Base-by-base conservation (phyloP, 2,329 filamentous ascomycete genomes). In the Fusarium oligoseptatum region DNA sequence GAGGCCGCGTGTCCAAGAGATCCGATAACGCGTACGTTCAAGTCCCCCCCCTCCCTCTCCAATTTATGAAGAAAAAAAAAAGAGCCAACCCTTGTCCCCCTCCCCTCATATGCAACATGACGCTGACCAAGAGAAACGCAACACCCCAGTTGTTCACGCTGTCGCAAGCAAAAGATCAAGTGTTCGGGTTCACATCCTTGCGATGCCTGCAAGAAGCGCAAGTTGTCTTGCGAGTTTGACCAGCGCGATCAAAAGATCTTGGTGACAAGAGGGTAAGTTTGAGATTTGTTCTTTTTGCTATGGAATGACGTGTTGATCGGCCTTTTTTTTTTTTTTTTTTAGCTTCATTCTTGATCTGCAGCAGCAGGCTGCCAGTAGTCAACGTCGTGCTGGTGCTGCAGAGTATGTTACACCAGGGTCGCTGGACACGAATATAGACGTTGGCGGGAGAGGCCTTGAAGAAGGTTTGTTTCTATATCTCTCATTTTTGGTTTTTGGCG, bases 211-310 rank as follows among this genome's bases (percentile, higher is more conserved):
- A 79, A 77, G 32, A 80, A 80, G 64, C 80, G 81, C 32, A 80
- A 80, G 41, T 63, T 82, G 5, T 72, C 78, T 0, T 82, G 81
- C 63, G 76, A 82, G 29, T 82, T 82, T 73, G 80, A 82, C 48
- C 84, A 86, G 43, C 81, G 82, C n/a, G 84, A 86, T 41, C 84
- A 87, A 60, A 88, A 87, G 70, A 81, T 88, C 15, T 76, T 88
- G 5, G 86, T 88, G 5, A 87, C 86, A 15, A 81, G 82, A 79
- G 84, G 84, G 86, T 87, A 73, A 79, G n/a, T 73, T 45, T 41
- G 34, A 34, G 32, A 34, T 74, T 10, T 55, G 58, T 20, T 72
- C 76, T 22, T 22, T 22, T 22, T 22, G 22, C 22, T 22, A 22
- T 41, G 14, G 7, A 58, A 45, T 67, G 66, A 43, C 52, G 24